phyloP scores from a whole-genome alignment of 2,329 filamentous ascomycete genomes.

The Diplodia corticola region DNA sequence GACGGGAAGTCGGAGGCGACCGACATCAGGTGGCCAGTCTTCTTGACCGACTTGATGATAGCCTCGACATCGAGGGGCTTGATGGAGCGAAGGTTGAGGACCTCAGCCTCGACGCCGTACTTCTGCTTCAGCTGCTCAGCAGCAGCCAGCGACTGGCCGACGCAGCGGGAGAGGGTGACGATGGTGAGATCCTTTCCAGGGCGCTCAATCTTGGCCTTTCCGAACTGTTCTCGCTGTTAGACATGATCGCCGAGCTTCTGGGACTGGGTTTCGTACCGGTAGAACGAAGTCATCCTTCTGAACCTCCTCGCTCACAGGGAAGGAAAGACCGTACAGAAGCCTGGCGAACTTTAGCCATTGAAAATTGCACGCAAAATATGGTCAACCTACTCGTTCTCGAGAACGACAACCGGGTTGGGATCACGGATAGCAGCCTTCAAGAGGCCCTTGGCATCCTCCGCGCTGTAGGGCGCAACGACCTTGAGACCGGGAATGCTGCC shows the following conservation, averaged over 20 bases:
- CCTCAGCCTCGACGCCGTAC: conserved; percentile 92
- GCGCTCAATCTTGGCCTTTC: conserved; percentile 99
- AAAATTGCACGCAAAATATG: background rate
- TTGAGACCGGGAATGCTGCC: conserved; percentile 96
- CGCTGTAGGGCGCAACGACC: conserved; percentile 93
- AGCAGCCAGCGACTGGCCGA: conserved; percentile 85
- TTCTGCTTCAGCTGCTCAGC: conserved; percentile 93
- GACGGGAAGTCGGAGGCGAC: conserved; percentile 97
- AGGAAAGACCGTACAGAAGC: conserved; percentile 83
- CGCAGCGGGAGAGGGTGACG: conserved; percentile 90
- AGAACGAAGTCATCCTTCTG: conserved; percentile 96
- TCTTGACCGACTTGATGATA: conserved; percentile 97
- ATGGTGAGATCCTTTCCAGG: conserved; percentile 94
- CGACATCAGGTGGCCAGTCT: conserved; percentile 87
- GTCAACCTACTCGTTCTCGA: conserved; percentile 52
- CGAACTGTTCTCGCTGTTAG: conserved; percentile 56
- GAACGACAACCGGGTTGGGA: conserved; percentile 87
- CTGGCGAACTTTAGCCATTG: conserved; percentile 38
- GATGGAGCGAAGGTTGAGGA: conserved; percentile 96
- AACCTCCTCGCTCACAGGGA: conserved; percentile 96
- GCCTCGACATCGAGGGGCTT: conserved; percentile 95
- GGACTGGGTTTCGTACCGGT: conserved; percentile 52
- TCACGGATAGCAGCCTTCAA: conserved; percentile 97
- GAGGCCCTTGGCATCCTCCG: conserved; percentile 97
- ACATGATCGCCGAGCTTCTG: background rate